phyloP scores from a whole-genome alignment of 2,329 filamentous ascomycete species.

The Rhinocladiella similis region DNA sequence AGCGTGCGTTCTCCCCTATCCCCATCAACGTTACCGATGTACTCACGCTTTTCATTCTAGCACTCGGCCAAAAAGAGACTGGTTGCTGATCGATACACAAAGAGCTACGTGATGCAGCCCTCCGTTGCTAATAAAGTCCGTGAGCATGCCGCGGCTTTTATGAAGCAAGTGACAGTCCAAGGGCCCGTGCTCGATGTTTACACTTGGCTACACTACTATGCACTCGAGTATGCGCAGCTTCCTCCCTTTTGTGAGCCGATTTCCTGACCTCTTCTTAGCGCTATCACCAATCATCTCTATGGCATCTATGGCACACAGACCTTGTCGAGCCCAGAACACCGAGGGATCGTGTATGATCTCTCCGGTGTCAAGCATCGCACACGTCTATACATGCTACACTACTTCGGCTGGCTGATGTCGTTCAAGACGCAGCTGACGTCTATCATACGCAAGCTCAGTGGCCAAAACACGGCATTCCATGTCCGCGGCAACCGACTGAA shows the following conservation, averaged over 20 bases:
- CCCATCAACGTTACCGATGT: not conserved
- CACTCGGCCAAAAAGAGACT: conserved; percentile 65
- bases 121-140: conserved; percentile 58
- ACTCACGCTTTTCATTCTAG: conserved; percentile 7
- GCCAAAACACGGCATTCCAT: conserved; percentile 46
- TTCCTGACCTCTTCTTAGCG: conserved; percentile 8
- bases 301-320: conserved; percentile 13
- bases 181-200: conserved; percentile 57
- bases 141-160: conserved; percentile 47
- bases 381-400: conserved; percentile 15
- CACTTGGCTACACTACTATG: conserved; percentile 62
- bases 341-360: conserved; percentile 15
- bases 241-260: not conserved
- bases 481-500: conserved; percentile 45
- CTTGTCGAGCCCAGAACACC: conserved; percentile 6
- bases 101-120: conserved; percentile 63
- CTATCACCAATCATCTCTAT: conserved; percentile 18
- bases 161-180: conserved; percentile 18
- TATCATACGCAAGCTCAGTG: conserved; percentile 61
- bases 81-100: conserved; percentile 67
- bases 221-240: conserved; percentile 62
- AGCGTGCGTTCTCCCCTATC: conserved; percentile 1
- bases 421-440: conserved; percentile 48
- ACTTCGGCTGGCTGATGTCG: conserved; percentile 12
- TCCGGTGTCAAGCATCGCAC: conserved; percentile 18